Percentiles rank a stretch among this genome's conserved stretches.
These are phyloP conservation scores for Trichoderma afroharzianum DNA, from an alignment of 2,329 filamentous ascomycete species.

Conservation along the genomic window DNA sequence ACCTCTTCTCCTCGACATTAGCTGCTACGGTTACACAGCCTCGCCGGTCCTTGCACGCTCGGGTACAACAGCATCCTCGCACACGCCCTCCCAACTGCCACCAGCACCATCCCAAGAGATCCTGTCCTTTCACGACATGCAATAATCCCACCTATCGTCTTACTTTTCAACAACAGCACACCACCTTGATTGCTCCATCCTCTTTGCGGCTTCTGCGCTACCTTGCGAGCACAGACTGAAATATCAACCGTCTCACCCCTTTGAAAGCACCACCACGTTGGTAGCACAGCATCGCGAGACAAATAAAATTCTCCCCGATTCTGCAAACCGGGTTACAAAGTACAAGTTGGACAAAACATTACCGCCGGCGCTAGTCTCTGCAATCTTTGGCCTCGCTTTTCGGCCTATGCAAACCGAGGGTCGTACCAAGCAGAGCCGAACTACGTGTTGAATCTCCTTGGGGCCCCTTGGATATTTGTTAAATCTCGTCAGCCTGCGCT, in stretches of 20 bases:
- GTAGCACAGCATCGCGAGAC: background rate
- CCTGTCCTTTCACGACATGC: conserved; percentile 23
- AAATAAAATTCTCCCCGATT: conserved; percentile 5
- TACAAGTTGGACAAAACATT: background rate
- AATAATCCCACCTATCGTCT: conserved; percentile 18
- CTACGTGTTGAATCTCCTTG: background rate
- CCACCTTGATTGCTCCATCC: background rate
- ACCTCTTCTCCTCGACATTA: background rate
- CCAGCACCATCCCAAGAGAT: conserved; percentile 13
- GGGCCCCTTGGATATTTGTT: background rate
- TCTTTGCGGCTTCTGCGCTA: background rate
- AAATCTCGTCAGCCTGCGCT: background rate
- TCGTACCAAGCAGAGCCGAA: conserved; percentile 6
- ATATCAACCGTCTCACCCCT: background rate
- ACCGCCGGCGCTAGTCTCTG: background rate
- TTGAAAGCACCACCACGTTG: background rate
- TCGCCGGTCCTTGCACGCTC: conserved; percentile 7
- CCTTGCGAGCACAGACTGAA: background rate
- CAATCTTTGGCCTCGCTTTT: background rate
- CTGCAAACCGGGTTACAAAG: background rate
- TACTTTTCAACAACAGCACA: background rate
- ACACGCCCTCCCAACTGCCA: conserved; percentile 14
- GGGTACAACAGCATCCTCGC: conserved; percentile 14
- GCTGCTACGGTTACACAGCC: conserved; percentile 9
- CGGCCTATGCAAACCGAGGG: conserved; percentile 10